A percentile compares a stretch with the other conserved stretches of the same genome.
These are phyloP conservation scores for Diplodia scrobiculata DNA, from an alignment of 2,329 filamentous ascomycete genomes.

Conservation along the genomic window DNA sequence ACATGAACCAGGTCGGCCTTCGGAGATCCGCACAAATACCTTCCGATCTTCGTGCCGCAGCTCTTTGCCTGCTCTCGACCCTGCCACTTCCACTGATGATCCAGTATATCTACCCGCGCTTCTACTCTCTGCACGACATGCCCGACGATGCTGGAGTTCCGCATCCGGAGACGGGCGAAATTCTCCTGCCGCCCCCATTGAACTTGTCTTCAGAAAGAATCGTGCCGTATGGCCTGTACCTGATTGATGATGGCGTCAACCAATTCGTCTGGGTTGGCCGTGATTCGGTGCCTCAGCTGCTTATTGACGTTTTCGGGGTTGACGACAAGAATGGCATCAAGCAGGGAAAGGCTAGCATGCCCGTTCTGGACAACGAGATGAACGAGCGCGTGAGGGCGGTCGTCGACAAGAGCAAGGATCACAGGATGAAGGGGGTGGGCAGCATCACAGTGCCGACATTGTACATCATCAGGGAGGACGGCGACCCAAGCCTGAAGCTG, in stretches of 20 bases:
- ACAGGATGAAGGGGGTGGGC: conserved; percentile 81
- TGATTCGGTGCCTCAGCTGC: conserved; percentile 85
- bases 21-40: conserved; percentile 92
- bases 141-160: conserved; percentile 87
- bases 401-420: conserved; percentile 87
- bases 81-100: conserved; percentile 85
- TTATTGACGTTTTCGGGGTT: conserved; percentile 87
- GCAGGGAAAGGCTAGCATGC: conserved; percentile 85
- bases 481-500: conserved; percentile 88
- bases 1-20: conserved; percentile 63
- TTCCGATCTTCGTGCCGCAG: conserved; percentile 88
- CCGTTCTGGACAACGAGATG: conserved; percentile 91
- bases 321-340: conserved; percentile 80
- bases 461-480: conserved; percentile 92
- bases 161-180: conserved; percentile 83
- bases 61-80: conserved; percentile 90
- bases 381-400: conserved; percentile 91
- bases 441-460: conserved; percentile 91
- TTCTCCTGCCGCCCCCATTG: conserved; percentile 77
- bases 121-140: conserved; percentile 91
- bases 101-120: conserved; percentile 72
- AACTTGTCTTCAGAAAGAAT: conserved; percentile 89
- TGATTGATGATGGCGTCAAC: conserved; percentile 95
- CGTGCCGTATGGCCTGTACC: conserved; percentile 85
- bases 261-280: conserved; percentile 97